phyloP scores from a whole-genome alignment of 192 early-diverging fungal genomes.

The Gaertneriomyces semiglobifer region DNA sequence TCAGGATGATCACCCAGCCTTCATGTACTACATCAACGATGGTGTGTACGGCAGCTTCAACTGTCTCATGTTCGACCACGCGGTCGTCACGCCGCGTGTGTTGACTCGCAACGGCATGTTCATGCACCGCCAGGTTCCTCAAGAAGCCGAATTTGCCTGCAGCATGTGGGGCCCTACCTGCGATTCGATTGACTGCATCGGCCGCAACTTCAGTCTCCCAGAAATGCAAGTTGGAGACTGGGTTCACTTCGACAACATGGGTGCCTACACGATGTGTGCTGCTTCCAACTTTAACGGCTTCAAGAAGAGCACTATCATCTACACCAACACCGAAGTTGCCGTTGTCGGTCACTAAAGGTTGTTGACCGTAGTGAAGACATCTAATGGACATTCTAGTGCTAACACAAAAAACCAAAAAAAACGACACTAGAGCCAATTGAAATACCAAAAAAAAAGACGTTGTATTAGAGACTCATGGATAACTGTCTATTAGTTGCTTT shows the following conservation, averaged over 20 bases:
- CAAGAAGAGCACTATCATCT: constrained; percentile 74
- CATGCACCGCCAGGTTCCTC: constrained; percentile 19
- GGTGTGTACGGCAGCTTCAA: constrained; percentile 98
- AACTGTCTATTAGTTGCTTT: no score
- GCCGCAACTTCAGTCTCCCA: constrained; percentile 62
- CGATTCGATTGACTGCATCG: constrained; percentile 96
- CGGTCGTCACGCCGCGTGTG: constrained; percentile 66
- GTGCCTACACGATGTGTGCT: constrained; percentile 93
- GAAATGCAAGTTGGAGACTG: constrained; percentile 92
- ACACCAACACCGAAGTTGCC: constrained; percentile 68
- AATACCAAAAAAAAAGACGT: no score
- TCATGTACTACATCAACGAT: constrained; percentile 96
- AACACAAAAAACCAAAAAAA: no score
- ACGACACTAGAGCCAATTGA: no score
- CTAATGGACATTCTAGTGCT: no score
- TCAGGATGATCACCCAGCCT: constrained; percentile 48
- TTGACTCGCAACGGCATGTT: constrained; percentile 52
- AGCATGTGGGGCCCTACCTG: constrained; percentile 97
- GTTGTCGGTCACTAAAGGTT: not conserved
- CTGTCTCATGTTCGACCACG: constrained; percentile 97
- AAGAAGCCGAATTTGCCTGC: constrained; percentile 54
- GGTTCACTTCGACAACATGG: constrained; percentile 94
- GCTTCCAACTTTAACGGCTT: constrained; percentile 68
- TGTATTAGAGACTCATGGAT: no score
- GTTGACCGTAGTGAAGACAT: no score